A percentile compares a stretch with the other conserved stretches of the same genome.
Conservation (phyloP, 2,329 filamentous ascomycete genomes). For the Hypoxylon sp. region DNA sequence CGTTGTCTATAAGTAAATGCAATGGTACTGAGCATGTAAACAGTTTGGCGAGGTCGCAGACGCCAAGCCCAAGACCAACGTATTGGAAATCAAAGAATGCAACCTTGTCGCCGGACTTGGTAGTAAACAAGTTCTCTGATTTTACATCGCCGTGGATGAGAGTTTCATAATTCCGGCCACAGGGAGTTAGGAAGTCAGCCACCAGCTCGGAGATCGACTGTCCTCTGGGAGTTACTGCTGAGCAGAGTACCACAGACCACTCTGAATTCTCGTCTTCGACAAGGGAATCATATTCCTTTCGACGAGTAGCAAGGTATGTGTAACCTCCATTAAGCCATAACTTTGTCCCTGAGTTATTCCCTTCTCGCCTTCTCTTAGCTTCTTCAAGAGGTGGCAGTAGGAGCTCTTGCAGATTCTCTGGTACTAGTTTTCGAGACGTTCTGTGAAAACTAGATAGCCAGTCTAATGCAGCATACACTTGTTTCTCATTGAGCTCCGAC, state of each 20-base stretch:
- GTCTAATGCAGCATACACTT: constrained; percentile 69
- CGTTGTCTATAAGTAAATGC: constrained; percentile 61
- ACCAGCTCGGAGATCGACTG: constrained; percentile 67
- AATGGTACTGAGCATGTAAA: constrained; percentile 76
- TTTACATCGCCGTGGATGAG: constrained; percentile 79
- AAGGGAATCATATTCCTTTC: constrained; percentile 68
- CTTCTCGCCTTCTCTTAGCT: constrained; percentile 44
- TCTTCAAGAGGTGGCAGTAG: constrained; percentile 72
- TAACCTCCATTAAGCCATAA: constrained; percentile 78
- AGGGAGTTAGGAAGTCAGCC: constrained; percentile 65
- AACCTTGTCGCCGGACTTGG: constrained; percentile 62
- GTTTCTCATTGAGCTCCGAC: constrained; percentile 60
- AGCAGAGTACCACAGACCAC: constrained; percentile 69
- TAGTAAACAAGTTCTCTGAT: constrained; percentile 77
- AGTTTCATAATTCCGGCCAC: constrained; percentile 63
- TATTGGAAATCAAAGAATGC: constrained; percentile 81
- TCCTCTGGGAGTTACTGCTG: constrained; percentile 43
- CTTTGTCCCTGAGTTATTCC: constrained; percentile 53
- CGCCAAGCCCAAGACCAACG: constrained; percentile 73
- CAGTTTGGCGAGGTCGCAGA: constrained; percentile 76
- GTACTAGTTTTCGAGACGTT: constrained; percentile 62
- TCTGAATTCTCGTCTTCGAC: constrained; percentile 64
- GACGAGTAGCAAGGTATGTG: constrained; percentile 76
- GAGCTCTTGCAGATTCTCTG: constrained; percentile 55
- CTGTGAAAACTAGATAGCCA: constrained; percentile 76